A percentile compares a stretch with the other conserved stretches of the same genome.
These are phyloP conservation scores for Aspergillus novoparasiticus DNA, from an alignment of 2,329 filamentous ascomycete species.

Conservation along the genomic window DNA sequence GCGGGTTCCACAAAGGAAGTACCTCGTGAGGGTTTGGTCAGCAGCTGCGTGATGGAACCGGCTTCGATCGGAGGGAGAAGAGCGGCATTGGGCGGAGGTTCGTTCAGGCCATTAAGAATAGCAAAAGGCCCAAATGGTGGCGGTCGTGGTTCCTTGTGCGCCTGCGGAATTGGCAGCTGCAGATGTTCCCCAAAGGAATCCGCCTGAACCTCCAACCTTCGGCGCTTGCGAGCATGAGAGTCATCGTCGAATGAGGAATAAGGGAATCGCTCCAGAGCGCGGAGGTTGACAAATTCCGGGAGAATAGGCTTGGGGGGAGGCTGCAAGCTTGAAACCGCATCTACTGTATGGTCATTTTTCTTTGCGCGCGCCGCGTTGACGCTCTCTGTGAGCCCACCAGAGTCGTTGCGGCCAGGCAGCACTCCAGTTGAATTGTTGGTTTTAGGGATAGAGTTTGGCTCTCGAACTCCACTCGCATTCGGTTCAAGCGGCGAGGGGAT, in stretches of 20 bases:
- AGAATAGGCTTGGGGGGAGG: slow-evolving; percentile 44
- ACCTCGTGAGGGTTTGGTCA: slow-evolving; percentile 37
- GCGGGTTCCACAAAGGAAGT: slow-evolving; percentile 27
- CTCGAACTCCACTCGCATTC: slow-evolving; percentile 38
- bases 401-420: slow-evolving; percentile 39
- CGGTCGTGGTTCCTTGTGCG: slow-evolving; percentile 49
- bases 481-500: slow-evolving; percentile 50
- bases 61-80: slow-evolving; percentile 64
- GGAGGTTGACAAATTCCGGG: slow-evolving; percentile 52
- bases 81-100: slow-evolving; percentile 64
- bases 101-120: slow-evolving; percentile 62
- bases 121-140: slow-evolving; percentile 49
- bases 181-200: slow-evolving; percentile 49
- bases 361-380: slow-evolving; percentile 40
- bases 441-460: slow-evolving; percentile 33
- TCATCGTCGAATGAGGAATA: slow-evolving; percentile 45
- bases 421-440: slow-evolving; percentile 29
- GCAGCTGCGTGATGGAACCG: slow-evolving; percentile 43
- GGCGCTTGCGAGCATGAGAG: slow-evolving; percentile 45
- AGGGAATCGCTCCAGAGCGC: slow-evolving; percentile 48
- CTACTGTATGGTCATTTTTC: slow-evolving; percentile 34
- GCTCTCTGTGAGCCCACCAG: slow-evolving; percentile 37
- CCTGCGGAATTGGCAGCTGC: slow-evolving; percentile 50
- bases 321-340: slow-evolving; percentile 36
- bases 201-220: slow-evolving; percentile 43